Conservation (phyloP, 164 flowering plant genomes). For the Macadamia tetraphylla region DNA sequence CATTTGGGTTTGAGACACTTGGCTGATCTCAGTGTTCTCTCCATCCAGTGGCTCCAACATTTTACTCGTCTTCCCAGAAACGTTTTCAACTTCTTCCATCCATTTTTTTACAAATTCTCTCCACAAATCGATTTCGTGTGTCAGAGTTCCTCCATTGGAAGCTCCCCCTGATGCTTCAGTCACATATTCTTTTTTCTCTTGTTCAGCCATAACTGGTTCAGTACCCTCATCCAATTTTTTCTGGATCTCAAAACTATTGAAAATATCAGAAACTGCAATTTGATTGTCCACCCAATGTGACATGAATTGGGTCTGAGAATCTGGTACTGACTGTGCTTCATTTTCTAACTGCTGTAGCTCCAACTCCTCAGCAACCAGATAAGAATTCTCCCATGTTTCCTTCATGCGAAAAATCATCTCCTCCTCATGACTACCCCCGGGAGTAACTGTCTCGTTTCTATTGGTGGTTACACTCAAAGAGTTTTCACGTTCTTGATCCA, state of each 20-base stretch:
- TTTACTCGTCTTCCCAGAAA: not conserved
- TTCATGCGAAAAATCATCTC: not conserved
- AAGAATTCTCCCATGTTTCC: slow-evolving; percentile 9
- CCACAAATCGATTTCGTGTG: not conserved
- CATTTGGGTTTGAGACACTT: too few relatives aligned
- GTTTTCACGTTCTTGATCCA: slow-evolving; percentile 8
- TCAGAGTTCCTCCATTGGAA: not conserved
- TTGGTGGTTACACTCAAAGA: not conserved
- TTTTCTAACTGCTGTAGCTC: not conserved
- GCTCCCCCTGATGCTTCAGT: not conserved
- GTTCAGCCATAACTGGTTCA: not conserved
- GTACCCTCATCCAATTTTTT: not conserved
- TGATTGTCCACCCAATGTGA: not conserved
- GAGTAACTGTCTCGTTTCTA: not conserved
- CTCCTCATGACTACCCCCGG: too few relatives aligned
- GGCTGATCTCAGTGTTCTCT: too few relatives aligned
- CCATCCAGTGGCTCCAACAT: too few relatives aligned
- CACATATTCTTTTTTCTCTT: not conserved
- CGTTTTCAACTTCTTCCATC: not conserved
- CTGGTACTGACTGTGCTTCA: too few relatives aligned
- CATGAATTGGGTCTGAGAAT: not conserved
- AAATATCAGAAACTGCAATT: not conserved
- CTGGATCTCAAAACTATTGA: too few relatives aligned
- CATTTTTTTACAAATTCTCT: not conserved
- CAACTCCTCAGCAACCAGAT: slow-evolving; percentile 2